Percentiles rank a stretch among this genome's conserved stretches.
Conservation (phyloP, 1,284 basidiomycete genomes). For the Ceratobasidium sp. region DNA sequence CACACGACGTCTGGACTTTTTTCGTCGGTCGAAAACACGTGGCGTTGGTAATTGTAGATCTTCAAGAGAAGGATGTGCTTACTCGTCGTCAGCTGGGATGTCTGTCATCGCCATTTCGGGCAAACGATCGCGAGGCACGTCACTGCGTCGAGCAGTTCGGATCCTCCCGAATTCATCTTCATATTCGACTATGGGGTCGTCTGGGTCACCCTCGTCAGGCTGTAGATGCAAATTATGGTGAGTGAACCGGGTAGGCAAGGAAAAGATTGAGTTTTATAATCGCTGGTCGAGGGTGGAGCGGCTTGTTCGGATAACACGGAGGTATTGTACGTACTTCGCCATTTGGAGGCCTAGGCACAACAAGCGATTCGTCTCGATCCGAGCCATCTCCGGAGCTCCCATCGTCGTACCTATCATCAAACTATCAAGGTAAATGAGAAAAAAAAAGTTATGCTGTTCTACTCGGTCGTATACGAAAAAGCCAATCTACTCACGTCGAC, state of each 20-base stretch:
- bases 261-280: background rate
- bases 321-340: conserved; percentile 50
- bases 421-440: conserved; percentile 50
- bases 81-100: conserved; percentile 62
- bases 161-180: conserved; percentile 85
- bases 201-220: conserved; percentile 42
- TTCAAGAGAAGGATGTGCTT: conserved; percentile 46
- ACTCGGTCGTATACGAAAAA: conserved; percentile 53
- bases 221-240: conserved; percentile 11
- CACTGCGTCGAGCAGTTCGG: conserved; percentile 70
- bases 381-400: conserved; percentile 50
- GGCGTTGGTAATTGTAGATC: conserved; percentile 39
- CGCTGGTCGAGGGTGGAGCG: background rate
- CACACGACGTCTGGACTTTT: conserved; percentile 26
- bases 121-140: conserved; percentile 71
- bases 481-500: conserved; percentile 74
- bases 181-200: conserved; percentile 83
- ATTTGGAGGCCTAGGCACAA: conserved; percentile 58
- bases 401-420: conserved; percentile 52
- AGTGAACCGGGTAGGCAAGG: conserved; percentile 2
- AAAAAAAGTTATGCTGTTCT: background rate
- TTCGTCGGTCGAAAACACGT: background rate
- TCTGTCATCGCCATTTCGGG: conserved; percentile 49
- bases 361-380: conserved; percentile 74
- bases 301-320: conserved; percentile 2